These are phyloP conservation scores for Mortierella sp. DNA, from an alignment of 371 early-diverging fungal species.

Conservation along the genomic window DNA sequence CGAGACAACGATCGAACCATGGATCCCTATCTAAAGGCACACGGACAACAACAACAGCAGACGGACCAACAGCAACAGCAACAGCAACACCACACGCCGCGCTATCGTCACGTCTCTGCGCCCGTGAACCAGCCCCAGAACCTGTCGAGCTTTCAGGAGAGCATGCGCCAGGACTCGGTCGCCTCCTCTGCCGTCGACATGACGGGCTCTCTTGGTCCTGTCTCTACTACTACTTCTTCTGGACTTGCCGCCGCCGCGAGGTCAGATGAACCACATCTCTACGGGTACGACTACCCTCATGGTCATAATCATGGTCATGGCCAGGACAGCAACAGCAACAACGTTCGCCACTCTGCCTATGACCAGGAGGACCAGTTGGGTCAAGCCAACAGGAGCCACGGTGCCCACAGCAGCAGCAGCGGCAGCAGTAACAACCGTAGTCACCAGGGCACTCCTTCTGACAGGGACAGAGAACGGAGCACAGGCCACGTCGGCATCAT, in stretches of 20 bases:
- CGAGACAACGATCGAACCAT: not conserved
- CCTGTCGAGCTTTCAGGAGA: slow-evolving; percentile 47
- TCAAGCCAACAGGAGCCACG: not conserved
- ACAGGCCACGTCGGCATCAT: slow-evolving; percentile 59
- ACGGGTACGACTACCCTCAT: not conserved
- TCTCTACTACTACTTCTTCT: too few relatives aligned
- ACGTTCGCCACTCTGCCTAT: too few relatives aligned
- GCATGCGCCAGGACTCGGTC: slow-evolving; percentile 45
- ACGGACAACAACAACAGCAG: slow-evolving; percentile 13
- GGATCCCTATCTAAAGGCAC: slow-evolving; percentile 26
- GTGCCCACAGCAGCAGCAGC: not conserved
- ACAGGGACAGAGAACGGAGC: slow-evolving; percentile 29
- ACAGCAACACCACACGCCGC: slow-evolving; percentile 35
- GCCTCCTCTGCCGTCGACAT: slow-evolving; percentile 14
- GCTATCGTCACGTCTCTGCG: slow-evolving; percentile 43
- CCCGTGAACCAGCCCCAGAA: slow-evolving; percentile 45
- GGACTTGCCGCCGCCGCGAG: not conserved
- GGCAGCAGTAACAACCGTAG: not conserved
- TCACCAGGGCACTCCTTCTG: not conserved
- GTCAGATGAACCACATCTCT: slow-evolving; percentile 5
- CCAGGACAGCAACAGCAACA: slow-evolving; percentile 6
- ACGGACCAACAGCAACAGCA: slow-evolving; percentile 11
- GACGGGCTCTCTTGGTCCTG: not conserved
- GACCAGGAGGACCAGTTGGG: not conserved
- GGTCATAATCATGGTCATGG: not conserved